Evolutionary conservation across 1,139 yeast species (phyloP).

Genomic region (Debaryomyces fabryi): DNA sequence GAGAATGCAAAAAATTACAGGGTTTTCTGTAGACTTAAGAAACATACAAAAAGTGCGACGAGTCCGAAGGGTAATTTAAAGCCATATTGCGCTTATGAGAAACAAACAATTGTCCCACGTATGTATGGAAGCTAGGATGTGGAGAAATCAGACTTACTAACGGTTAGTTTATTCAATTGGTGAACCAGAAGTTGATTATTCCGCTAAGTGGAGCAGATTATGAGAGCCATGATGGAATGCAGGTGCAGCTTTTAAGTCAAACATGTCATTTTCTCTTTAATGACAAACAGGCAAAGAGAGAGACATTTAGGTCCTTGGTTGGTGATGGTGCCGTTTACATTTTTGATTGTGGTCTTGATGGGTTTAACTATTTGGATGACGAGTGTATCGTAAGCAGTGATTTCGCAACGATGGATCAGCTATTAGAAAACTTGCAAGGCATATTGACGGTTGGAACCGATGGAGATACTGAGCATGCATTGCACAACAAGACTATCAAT

Average conservation of each 20-base stretch:
- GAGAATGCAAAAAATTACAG: neutral
- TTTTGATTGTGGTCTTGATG: constrained; percentile 12
- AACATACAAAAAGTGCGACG: neutral
- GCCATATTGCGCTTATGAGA: neutral
- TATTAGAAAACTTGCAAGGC: constrained; percentile 7
- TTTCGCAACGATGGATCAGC: constrained; percentile 8
- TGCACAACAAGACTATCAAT: constrained; percentile 14
- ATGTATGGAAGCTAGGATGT: neutral
- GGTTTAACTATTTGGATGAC: constrained; percentile 1
- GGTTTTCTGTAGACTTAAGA: too few species aligned
- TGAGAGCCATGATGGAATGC: neutral
- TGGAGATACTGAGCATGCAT: neutral
- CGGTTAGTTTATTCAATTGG: constrained; percentile 3
- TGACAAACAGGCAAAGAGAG: constrained; percentile 7
- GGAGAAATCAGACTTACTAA: neutral
- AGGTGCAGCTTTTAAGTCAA: constrained; percentile 9
- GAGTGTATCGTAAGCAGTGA: neutral
- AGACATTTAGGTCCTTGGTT: neutral
- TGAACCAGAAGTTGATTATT: neutral
- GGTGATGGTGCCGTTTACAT: constrained; percentile 4
- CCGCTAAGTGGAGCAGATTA: neutral
- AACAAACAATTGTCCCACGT: constrained; percentile 1
- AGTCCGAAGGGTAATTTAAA: neutral
- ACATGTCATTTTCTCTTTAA: constrained; percentile 11
- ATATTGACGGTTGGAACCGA: constrained; percentile 3